Evolutionary conservation across 805 yeast genomes (phyloP), one percentile per base, ranked within the genome.

Genomic region (Saccharomyces mikatae): DNA sequence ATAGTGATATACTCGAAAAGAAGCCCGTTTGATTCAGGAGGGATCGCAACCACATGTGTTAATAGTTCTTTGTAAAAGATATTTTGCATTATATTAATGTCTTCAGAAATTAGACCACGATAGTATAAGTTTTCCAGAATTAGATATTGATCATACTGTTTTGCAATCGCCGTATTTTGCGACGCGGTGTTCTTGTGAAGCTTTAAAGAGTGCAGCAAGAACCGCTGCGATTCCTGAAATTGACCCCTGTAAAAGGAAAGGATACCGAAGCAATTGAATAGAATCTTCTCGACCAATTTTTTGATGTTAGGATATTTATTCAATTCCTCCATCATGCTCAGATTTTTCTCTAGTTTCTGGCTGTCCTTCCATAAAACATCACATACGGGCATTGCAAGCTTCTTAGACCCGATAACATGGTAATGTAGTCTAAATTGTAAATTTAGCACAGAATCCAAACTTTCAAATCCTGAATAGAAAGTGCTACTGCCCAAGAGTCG

Each of bases 381-480:
- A 17, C 59, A 61, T 8, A 55, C 60, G 4, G 55, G 52, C 24
- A 17, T 48, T 24, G 49, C 30, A 30, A 50, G 53, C 44, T 58
- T 47, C 17, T 57, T 58, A n/a, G 51, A 47, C 4, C 62, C 62
- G 52, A 61, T 58, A 26, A 60, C 51, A 56, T 67, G 69, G 51
- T 60, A 63, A 50, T 67, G 66, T 1, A 62, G 47, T 47, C 70
- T 58, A 48, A 64, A 68, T 41, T 68, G 71, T 36, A 69, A 51
- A 11, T 64, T 55, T 47, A 69, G 49, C 0, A 63, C 61, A 3
- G 59, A 49, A 50, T 68, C 65, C 30, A 69, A 50, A n/a, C 57
- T 30, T 4, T 41, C 44, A 17, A 55, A 56, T 2, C 60, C 60
- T 2, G 69, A 59, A 13, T 59, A 47, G 48, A 65, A 65, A 11